These are phyloP conservation scores for Yamadazyma sp. DNA, from an alignment of 1,139 yeast species.

Conservation along the genomic window DNA sequence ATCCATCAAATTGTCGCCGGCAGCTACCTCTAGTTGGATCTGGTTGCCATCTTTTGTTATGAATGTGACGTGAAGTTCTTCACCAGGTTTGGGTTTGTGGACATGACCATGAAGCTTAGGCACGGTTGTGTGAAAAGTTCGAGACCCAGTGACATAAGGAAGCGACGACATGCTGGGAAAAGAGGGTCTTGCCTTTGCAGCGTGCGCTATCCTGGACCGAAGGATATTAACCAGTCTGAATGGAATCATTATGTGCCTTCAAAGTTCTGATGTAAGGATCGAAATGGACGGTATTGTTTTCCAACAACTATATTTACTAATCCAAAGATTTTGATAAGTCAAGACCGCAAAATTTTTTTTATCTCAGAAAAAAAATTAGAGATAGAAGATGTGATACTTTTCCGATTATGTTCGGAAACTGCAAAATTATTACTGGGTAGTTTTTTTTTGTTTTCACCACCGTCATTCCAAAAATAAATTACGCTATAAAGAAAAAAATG, in stretches of 20 bases:
- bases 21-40: conserved; percentile 79
- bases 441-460: neutral
- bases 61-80: conserved; percentile 86
- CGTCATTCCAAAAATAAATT: neutral
- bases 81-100: conserved; percentile 89
- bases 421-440: neutral
- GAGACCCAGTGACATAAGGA: neutral
- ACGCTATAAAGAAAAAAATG: neutral
- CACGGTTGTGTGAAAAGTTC: conserved; percentile 22
- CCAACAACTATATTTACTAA: neutral
- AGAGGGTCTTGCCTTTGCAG: neutral
- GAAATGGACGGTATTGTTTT: neutral
- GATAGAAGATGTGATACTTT: neutral
- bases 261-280: neutral
- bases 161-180: neutral
- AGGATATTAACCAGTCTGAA: neutral
- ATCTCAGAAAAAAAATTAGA: neutral
- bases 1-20: conserved; percentile 88
- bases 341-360: conserved; percentile 2
- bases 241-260: neutral
- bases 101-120: conserved; percentile 70
- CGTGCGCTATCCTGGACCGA: neutral
- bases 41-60: conserved; percentile 91
- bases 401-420: neutral
- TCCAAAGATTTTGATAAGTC: conserved; percentile 4